Evolutionary conservation across 2,329 filamentous ascomycete genomes (phyloP).

Genomic region (Fusarium pseudonygamai): DNA sequence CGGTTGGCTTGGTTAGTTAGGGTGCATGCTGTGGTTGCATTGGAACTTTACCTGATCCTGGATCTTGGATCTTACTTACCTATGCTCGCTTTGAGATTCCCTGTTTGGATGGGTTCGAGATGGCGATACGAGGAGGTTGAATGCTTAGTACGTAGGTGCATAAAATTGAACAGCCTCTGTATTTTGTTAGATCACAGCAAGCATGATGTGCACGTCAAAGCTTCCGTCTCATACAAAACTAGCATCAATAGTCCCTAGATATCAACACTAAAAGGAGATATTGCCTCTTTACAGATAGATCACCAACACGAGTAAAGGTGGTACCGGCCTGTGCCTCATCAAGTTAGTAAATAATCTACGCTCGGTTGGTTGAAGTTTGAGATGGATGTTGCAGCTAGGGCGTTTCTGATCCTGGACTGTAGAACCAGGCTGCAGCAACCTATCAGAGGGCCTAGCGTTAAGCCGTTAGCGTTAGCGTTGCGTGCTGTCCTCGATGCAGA

Average conservation of each 20-base stretch:
- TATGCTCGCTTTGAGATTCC: slow-evolving; percentile 2
- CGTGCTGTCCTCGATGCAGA: slow-evolving; percentile 9
- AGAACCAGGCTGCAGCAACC: not conserved
- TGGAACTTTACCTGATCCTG: slow-evolving; percentile 4
- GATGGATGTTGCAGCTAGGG: slow-evolving; percentile 3
- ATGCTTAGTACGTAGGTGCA: not conserved
- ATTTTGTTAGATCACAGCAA: not conserved
- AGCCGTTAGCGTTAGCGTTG: slow-evolving; percentile 29
- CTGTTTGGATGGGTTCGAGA: not conserved
- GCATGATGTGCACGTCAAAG: not conserved
- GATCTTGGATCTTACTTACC: not conserved
- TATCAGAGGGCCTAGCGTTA: slow-evolving; percentile 4
- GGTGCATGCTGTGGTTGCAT: slow-evolving; percentile 19
- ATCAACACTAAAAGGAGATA: not conserved
- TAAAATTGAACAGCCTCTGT: not conserved
- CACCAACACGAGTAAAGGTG: not conserved
- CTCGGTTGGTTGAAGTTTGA: slow-evolving; percentile 22
- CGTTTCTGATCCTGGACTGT: slow-evolving; percentile 15
- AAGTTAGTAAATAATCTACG: slow-evolving; percentile 20
- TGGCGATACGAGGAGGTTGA: not conserved
- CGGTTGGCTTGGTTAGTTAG: not conserved
- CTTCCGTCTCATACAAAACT: not conserved
- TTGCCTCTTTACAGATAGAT: slow-evolving; percentile 1
- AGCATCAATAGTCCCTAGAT: not conserved
- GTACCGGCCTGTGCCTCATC: slow-evolving; percentile 10